Conservation (phyloP, 441 rosid genomes). For the Biscutella auriculata region DNA sequence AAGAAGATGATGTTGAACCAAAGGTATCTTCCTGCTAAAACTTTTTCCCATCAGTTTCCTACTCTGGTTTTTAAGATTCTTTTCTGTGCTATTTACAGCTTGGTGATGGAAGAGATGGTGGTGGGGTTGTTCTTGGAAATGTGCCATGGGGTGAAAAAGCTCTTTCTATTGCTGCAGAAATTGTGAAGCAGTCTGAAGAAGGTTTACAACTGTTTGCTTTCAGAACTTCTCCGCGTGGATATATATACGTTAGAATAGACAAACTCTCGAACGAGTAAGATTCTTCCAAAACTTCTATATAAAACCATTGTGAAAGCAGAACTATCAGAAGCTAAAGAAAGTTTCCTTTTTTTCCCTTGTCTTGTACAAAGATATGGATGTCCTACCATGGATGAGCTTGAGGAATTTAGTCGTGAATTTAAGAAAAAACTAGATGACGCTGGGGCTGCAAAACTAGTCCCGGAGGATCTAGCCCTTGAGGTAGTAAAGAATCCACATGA, state of each 20-base stretch:
- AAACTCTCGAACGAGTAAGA: slow-evolving; percentile 61
- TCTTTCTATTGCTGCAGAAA: slow-evolving; percentile 55
- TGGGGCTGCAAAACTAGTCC: slow-evolving; percentile 49
- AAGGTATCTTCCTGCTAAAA: slow-evolving; percentile 22
- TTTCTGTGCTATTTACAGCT: slow-evolving; percentile 26
- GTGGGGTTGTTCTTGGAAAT: slow-evolving; percentile 63
- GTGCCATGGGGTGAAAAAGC: slow-evolving; percentile 68
- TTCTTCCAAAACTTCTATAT: neutral
- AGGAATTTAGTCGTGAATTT: slow-evolving; percentile 51
- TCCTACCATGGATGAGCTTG: slow-evolving; percentile 77
- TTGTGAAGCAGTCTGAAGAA: slow-evolving; percentile 36
- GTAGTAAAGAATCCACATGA: slow-evolving; percentile 17
- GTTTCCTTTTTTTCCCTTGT: neutral
- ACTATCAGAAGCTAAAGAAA: neutral
- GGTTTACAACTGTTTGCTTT: slow-evolving; percentile 60
- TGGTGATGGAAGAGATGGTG: slow-evolving; percentile 90
- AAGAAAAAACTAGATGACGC: slow-evolving; percentile 72
- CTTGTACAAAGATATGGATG: slow-evolving; percentile 56
- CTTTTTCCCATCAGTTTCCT: neutral
- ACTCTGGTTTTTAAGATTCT: slow-evolving; percentile 1
- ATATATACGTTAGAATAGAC: slow-evolving; percentile 66
- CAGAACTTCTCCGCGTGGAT: slow-evolving; percentile 70
- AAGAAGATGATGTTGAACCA: slow-evolving; percentile 59
- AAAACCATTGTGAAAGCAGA: neutral
- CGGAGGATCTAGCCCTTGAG: slow-evolving; percentile 81